These are phyloP conservation scores for Penicillium sp. DNA, from an alignment of 2,329 filamentous ascomycete species.

Conservation along the genomic window DNA sequence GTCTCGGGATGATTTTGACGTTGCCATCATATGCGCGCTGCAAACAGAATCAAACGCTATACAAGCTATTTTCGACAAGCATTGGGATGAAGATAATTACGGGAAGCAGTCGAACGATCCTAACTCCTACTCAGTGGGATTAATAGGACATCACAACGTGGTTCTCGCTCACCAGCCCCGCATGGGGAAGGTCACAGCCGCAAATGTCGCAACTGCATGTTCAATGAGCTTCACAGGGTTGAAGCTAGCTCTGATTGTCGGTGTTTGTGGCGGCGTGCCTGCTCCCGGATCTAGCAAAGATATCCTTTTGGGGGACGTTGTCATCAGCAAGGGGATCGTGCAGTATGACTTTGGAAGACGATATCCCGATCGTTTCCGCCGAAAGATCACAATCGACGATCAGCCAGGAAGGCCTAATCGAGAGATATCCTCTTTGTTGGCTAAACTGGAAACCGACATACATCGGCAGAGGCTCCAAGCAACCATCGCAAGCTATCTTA, in stretches of 20 bases:
- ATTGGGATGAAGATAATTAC: conserved; percentile 8
- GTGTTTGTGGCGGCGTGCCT: conserved; percentile 22
- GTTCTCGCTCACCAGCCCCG: conserved; percentile 14
- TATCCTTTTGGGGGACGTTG: conserved; percentile 28
- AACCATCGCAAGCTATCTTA: background rate
- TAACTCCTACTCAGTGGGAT: conserved; percentile 12
- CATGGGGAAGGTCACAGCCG: conserved; percentile 7
- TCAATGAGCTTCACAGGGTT: conserved; percentile 20
- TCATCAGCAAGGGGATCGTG: conserved; percentile 25
- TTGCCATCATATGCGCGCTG: conserved; percentile 20
- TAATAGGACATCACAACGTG: conserved; percentile 12
- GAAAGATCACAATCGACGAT: conserved; percentile 8
- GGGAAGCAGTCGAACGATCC: conserved; percentile 6
- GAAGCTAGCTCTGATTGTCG: conserved; percentile 19
- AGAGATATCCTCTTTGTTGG: background rate
- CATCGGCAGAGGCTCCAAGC: background rate
- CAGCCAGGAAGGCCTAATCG: background rate
- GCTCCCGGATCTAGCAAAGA: background rate
- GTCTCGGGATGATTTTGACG: conserved; percentile 6
- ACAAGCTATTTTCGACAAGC: conserved; percentile 12
- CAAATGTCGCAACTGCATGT: conserved; percentile 9
- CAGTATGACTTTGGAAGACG: conserved; percentile 25
- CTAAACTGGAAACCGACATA: background rate
- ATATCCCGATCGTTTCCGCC: conserved; percentile 6
- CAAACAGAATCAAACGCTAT: conserved; percentile 13